Percentiles rank a stretch among this genome's conserved stretches.
Conservation (phyloP, 257 asterid species). For the Ajuga chamaepitys region DNA sequence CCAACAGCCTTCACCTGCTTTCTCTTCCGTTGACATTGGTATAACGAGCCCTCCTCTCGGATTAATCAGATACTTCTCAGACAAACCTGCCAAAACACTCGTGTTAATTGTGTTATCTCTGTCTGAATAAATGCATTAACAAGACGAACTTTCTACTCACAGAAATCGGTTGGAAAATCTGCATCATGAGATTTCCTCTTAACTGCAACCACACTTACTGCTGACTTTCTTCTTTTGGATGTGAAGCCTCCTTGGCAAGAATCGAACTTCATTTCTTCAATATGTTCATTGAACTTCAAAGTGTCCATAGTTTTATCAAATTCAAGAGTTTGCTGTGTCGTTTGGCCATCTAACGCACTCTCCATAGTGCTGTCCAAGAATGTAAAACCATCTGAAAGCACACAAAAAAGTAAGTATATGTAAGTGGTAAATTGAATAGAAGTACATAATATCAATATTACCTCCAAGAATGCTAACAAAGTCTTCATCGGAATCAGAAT, state of each 20-base stretch:
- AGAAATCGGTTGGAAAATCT: conserved; percentile 20
- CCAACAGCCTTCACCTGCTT: conserved; percentile 53
- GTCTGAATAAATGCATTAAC: background rate
- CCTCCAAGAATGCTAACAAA: conserved; percentile 58
- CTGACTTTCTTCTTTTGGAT: too few relatives aligned
- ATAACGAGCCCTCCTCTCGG: conserved; percentile 51
- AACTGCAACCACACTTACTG: too few relatives aligned
- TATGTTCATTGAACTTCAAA: background rate
- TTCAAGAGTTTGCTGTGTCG: conserved; percentile 1
- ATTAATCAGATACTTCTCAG: conserved; percentile 35
- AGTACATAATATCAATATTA: conserved; percentile 14
- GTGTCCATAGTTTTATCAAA: background rate
- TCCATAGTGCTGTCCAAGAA: conserved; percentile 18
- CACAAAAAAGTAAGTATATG: background rate
- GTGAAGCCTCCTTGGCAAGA: too few relatives aligned
- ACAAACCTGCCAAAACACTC: conserved; percentile 26
- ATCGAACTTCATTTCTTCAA: too few relatives aligned
- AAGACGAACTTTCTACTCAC: conserved; percentile 24
- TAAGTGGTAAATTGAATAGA: background rate
- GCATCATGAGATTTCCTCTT: conserved; percentile 19
- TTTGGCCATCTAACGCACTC: conserved; percentile 11
- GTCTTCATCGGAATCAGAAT: conserved; percentile 86
- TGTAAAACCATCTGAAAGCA: conserved; percentile 35
- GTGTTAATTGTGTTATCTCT: background rate
- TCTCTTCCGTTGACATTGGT: conserved; percentile 40